Conservation (phyloP, 2,329 filamentous ascomycete species). For the Berkeleyomyces basicola region DNA sequence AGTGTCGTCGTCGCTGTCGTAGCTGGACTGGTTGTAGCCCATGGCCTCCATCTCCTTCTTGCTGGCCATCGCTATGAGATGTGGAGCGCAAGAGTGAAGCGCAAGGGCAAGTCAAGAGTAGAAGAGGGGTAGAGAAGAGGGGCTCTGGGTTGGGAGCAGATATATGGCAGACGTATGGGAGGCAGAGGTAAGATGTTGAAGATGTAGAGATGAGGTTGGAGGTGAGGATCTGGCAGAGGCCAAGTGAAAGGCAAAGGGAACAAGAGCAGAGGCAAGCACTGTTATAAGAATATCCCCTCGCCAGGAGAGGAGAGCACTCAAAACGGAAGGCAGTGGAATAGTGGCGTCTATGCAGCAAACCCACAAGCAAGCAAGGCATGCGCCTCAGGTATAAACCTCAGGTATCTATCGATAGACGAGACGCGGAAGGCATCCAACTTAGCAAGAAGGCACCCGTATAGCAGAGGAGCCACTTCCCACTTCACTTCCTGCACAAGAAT, state of each 20-base stretch:
- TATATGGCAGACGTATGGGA: not conserved
- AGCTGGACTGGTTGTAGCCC: not conserved
- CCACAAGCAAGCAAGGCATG: not conserved
- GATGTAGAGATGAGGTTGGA: not conserved
- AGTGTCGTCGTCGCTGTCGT: not conserved
- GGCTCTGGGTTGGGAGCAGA: not conserved
- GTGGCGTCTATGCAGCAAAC: too few relatives aligned
- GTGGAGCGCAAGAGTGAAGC: not conserved
- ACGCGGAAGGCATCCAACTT: not conserved
- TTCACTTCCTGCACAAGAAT: not conserved
- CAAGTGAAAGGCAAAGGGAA: not conserved
- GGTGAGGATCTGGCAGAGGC: not conserved
- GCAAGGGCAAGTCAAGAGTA: not conserved
- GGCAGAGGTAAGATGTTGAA: not conserved
- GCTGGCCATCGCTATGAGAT: not conserved
- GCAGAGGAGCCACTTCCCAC: not conserved
- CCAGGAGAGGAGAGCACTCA: not conserved
- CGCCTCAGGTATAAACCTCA: not conserved
- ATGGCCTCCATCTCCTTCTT: slow-evolving; percentile 1
- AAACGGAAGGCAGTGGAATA: not conserved
- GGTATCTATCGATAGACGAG: not conserved
- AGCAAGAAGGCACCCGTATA: not conserved
- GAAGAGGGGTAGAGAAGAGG: not conserved
- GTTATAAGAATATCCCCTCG: not conserved
- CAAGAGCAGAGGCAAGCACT: not conserved